Evolutionary conservation across 2,329 filamentous ascomycete genomes (phyloP).

Genomic region (Trichoderma lentiforme): DNA sequence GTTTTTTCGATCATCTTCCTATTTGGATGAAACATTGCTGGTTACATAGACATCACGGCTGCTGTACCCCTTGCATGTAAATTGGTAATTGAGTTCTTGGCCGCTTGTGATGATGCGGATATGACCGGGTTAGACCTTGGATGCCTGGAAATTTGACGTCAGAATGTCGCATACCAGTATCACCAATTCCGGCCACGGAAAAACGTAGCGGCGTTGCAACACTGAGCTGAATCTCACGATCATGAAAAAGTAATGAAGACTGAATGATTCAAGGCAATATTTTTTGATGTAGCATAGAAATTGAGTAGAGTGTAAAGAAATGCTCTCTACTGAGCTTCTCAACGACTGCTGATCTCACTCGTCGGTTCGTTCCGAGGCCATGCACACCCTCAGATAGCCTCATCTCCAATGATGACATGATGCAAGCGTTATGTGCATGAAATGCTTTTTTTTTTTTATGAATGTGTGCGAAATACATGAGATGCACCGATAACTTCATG

Average conservation of each 20-base stretch:
- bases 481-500: neutral
- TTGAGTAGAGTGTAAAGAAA: neutral
- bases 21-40: neutral
- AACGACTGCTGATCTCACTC: neutral
- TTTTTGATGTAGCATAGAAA: neutral
- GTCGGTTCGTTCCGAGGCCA: neutral
- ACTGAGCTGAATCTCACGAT: neutral
- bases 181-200: neutral
- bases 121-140: neutral
- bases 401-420: neutral
- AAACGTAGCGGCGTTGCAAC: neutral
- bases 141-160: neutral
- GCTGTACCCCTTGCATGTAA: neutral
- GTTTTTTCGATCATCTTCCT: neutral
- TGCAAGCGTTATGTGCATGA: neutral
- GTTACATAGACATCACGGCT: neutral
- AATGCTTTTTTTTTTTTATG: no score
- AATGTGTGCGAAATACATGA: neutral
- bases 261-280: neutral
- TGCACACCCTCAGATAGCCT: neutral
- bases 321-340: accelerated
- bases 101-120: neutral
- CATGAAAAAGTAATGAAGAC: neutral
- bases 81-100: neutral
- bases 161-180: neutral